These are phyloP conservation scores for Crepidotus variabilis DNA, from an alignment of 768 basidiomycete species.

Conservation along the genomic window DNA sequence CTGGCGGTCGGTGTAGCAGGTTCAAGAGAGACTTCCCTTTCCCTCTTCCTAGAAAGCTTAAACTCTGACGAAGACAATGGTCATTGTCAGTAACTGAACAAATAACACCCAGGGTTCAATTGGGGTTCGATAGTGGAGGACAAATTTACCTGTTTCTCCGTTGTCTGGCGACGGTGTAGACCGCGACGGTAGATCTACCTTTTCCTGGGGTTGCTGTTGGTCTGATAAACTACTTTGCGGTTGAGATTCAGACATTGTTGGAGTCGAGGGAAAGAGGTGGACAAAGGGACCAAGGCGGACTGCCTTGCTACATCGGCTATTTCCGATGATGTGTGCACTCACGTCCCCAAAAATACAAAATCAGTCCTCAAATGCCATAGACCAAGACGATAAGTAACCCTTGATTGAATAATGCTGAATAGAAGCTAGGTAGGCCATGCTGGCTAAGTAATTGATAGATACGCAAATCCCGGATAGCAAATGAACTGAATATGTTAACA, in stretches of 20 bases:
- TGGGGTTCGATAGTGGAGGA: neutral
- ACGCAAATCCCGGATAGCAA: neutral
- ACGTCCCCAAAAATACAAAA: neutral
- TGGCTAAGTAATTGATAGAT: neutral
- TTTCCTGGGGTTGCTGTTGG: neutral
- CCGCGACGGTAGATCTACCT: slow-evolving; percentile 23
- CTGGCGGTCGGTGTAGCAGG: slow-evolving; percentile 47
- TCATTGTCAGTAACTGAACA: slow-evolving; percentile 15
- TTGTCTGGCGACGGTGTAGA: slow-evolving; percentile 45
- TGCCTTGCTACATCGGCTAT: slow-evolving; percentile 31
- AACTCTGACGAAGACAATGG: slow-evolving; percentile 28
- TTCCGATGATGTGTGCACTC: slow-evolving; percentile 22
- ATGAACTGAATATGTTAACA: neutral
- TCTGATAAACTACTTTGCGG: slow-evolving; percentile 12
- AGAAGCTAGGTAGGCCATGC: neutral
- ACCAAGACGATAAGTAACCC: neutral
- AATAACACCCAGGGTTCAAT: neutral
- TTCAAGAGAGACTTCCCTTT: slow-evolving; percentile 75
- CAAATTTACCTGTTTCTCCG: slow-evolving; percentile 38
- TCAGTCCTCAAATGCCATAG: neutral
- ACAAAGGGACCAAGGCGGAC: slow-evolving; percentile 18
- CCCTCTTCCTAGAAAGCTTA: slow-evolving; percentile 65
- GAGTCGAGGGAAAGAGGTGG: slow-evolving; percentile 18
- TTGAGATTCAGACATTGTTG: slow-evolving; percentile 22
- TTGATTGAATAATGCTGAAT: neutral